phyloP scores from a whole-genome alignment of 2,329 filamentous ascomycete genomes.

The Colletotrichum spinosum region DNA sequence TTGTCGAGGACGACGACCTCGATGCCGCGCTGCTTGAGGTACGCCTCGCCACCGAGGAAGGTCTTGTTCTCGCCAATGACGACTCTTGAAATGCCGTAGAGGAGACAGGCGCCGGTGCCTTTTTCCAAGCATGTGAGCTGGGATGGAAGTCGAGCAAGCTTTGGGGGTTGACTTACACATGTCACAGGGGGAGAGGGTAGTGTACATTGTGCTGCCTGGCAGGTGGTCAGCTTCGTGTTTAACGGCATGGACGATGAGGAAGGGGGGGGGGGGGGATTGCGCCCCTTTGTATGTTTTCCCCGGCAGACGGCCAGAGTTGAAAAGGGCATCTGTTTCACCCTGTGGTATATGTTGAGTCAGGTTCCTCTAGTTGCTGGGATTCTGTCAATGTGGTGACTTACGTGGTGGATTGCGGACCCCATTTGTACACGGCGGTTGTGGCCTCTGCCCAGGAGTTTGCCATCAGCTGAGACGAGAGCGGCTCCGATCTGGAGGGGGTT shows the following conservation, averaged over 20 bases:
- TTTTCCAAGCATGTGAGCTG: background rate
- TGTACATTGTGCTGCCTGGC: conserved; percentile 81
- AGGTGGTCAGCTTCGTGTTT: background rate
- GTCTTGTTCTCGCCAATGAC: conserved; percentile 84
- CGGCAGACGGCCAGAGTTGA: conserved; percentile 78
- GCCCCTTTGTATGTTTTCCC: conserved; percentile 70
- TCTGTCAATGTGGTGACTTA: conserved; percentile 48
- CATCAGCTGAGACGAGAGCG: conserved; percentile 74
- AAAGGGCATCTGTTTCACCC: conserved; percentile 82
- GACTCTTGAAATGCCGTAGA: conserved; percentile 80
- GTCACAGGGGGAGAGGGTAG: conserved; percentile 81
- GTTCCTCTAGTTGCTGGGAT: conserved; percentile 31
- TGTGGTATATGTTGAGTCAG: conserved; percentile 45
- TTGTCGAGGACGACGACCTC: conserved; percentile 79
- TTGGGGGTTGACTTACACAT: conserved; percentile 66
- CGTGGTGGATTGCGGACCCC: conserved; percentile 77
- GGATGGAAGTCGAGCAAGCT: background rate
- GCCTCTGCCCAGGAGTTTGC: conserved; percentile 76
- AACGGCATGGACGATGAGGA: background rate
- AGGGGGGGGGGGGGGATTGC: background rate
- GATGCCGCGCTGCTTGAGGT: conserved; percentile 74
- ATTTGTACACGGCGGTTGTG: conserved; percentile 84
- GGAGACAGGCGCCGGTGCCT: conserved; percentile 77
- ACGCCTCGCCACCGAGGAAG: conserved; percentile 79
- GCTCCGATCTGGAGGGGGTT: conserved; percentile 55